Evolutionary conservation across 192 early-diverging fungal species (phyloP).

Genomic region (Rhizophagus prolifer): DNA sequence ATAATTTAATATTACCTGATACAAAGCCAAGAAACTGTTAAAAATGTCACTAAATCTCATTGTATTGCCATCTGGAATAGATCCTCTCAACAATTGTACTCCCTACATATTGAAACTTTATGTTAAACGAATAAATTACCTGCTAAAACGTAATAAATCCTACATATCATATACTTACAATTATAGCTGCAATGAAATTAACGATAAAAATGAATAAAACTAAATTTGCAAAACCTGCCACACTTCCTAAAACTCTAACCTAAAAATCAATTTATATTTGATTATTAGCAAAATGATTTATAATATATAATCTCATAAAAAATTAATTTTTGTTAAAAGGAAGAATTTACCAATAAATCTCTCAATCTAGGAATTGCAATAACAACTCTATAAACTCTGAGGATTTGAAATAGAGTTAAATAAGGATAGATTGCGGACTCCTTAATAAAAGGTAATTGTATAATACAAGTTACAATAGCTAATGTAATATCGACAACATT

Average conservation of each 20-base stretch:
- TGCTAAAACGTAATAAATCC: neutral
- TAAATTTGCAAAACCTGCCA: conserved; percentile 58
- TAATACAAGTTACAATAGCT: conserved; percentile 47
- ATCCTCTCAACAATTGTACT: conserved; percentile 43
- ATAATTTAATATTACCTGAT: conserved; percentile 43
- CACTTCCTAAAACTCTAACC: conserved; percentile 55
- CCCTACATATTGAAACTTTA: conserved; percentile 30
- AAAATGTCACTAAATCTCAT: conserved; percentile 53
- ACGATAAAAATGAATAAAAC: conserved; percentile 55
- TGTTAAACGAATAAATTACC: neutral
- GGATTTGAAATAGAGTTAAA: conserved; percentile 53
- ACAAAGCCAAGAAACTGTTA: conserved; percentile 52
- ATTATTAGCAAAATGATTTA: neutral
- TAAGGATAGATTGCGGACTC: conserved; percentile 44
- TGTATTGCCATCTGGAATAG: conserved; percentile 20
- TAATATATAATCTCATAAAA: neutral
- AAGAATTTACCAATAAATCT: conserved; percentile 42
- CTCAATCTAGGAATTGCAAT: conserved; percentile 49
- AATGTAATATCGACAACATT: conserved; percentile 51
- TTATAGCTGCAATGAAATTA: conserved; percentile 49
- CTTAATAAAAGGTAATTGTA: conserved; percentile 52
- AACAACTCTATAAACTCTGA: conserved; percentile 52
- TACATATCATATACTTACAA: conserved; percentile 38
- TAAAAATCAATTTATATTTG: conserved; percentile 16
- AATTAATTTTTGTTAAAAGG: too few species aligned